These are phyloP conservation scores for Coemansia sp. DNA, from an alignment of 192 early-diverging fungal species.

Conservation along the genomic window DNA sequence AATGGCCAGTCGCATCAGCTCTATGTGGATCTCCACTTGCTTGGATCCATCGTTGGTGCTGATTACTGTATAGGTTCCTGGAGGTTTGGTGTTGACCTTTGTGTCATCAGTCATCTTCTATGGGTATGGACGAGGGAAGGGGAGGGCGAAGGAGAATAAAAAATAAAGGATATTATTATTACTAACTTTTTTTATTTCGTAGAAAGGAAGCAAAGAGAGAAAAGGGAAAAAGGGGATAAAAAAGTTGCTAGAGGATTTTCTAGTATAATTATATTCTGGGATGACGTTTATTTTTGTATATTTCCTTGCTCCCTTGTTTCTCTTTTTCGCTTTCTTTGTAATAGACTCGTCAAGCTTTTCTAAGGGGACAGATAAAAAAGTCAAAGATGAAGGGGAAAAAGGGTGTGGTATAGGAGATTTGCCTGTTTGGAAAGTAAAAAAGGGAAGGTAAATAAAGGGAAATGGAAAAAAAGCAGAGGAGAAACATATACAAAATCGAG, in stretches of 20 bases:
- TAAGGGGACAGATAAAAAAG: neutral
- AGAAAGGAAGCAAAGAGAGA: constrained; percentile 11
- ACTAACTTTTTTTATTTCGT: neutral
- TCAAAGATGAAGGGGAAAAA: neutral
- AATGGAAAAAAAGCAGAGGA: neutral
- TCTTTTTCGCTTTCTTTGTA: neutral
- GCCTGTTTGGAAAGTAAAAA: too few relatives aligned
- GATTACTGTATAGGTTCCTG: constrained; percentile 37
- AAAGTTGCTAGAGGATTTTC: neutral
- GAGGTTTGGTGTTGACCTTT: neutral
- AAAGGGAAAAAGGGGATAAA: neutral
- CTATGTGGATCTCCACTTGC: constrained; percentile 44
- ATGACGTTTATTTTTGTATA: too few relatives aligned
- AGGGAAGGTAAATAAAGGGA: neutral
- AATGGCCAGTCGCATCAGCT: constrained; percentile 48
- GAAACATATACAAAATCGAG: too few relatives aligned
- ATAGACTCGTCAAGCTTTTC: neutral
- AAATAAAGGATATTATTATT: constrained; percentile 7
- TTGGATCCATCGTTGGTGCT: constrained; percentile 32
- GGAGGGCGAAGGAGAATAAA: neutral
- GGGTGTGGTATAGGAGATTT: neutral
- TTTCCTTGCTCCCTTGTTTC: neutral
- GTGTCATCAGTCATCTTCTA: constrained; percentile 7
- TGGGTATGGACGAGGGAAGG: neutral
- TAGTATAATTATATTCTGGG: too few relatives aligned